Evolutionary conservation across 2,329 filamentous ascomycete genomes (phyloP), one percentile per base, ranked within the genome.

Genomic region (Pseudohalonectria lignicola): DNA sequence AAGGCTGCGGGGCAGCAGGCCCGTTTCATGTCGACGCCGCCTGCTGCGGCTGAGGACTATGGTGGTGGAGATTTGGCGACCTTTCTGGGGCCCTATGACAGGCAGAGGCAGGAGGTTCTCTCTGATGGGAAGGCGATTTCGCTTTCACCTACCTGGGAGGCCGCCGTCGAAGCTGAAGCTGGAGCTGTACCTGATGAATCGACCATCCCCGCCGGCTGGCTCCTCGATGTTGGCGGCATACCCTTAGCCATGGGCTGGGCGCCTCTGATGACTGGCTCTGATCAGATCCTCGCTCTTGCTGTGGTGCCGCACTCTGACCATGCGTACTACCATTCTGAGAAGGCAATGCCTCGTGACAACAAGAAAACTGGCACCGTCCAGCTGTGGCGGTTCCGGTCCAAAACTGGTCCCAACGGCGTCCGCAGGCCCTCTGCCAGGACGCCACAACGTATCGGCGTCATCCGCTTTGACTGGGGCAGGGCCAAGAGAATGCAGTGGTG

Each of bases 231-330:
- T 0, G 71, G 69, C 10, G 72, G 73, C 36, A 60, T 74, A 12
- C 63, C 72, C 4, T 52, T 69, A 4, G 58, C 63, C 19, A 64
- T 76, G 52, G 65, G 62, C 34, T 78, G 74, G 74, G 67, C 65
- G 1, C 64, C 67, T n/a, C n/a, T n/a, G 2, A 45, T 54, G 2
- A 47, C 50, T 3, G 53, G 53, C 12, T 20, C 36, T 12, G 30
- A 33, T 10, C 36, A 38, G 29, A 32, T 38, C 11, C 61, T 77
- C 8, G 71, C 71, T 2, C 48, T 76, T 21, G 64, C 69, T 1
- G 58, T 71, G 4, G 55, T 67, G 6, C 71, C 73, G 1, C 64
- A 67, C 40, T 53, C 58, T 0, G 71, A 76, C 39, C 69, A 74
- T 30, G 62, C 63, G 3, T 55, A 55, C 34, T 62, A 61, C 39